Evolutionary conservation across 345 rosid genomes (phyloP).

Genomic region (Theobroma cacao): DNA sequence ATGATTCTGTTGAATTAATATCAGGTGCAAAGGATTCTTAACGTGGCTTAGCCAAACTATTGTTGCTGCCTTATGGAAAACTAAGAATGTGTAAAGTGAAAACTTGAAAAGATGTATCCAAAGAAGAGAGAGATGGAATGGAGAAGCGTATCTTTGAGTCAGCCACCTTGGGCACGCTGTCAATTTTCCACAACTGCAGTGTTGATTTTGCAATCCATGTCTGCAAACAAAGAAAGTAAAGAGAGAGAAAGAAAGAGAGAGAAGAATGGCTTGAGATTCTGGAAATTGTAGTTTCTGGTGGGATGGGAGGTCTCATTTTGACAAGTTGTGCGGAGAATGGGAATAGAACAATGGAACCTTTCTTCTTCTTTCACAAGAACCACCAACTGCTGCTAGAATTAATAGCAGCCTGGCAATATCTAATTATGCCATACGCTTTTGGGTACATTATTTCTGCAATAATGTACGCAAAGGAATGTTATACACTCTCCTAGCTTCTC

Average conservation of each 20-base stretch:
- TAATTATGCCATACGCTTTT: neutral
- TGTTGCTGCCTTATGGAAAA: neutral
- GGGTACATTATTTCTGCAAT: neutral
- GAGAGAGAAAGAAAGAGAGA: too few species aligned
- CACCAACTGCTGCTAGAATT: neutral
- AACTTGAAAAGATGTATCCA: neutral
- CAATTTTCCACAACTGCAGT: slow-evolving; percentile 34
- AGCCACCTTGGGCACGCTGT: slow-evolving; percentile 32
- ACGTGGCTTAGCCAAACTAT: neutral
- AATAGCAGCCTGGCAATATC: neutral
- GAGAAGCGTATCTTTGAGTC: slow-evolving; percentile 31
- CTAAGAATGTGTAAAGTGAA: neutral
- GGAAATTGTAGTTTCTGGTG: neutral
- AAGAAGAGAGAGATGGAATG: neutral
- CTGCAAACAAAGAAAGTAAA: neutral
- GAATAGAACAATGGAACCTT: slow-evolving; percentile 22
- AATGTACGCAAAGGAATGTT: neutral
- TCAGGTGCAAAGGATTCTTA: neutral
- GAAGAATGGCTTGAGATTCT: neutral
- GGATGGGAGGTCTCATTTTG: neutral
- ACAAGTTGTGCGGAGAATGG: slow-evolving; percentile 16
- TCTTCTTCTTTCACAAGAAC: slow-evolving; percentile 8
- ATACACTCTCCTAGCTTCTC: slow-evolving; percentile 8
- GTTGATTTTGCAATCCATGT: slow-evolving; percentile 25
- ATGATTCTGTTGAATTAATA: neutral